phyloP scores from a whole-genome alignment of 192 early-diverging fungal genomes.

The Pilaira anomala region DNA sequence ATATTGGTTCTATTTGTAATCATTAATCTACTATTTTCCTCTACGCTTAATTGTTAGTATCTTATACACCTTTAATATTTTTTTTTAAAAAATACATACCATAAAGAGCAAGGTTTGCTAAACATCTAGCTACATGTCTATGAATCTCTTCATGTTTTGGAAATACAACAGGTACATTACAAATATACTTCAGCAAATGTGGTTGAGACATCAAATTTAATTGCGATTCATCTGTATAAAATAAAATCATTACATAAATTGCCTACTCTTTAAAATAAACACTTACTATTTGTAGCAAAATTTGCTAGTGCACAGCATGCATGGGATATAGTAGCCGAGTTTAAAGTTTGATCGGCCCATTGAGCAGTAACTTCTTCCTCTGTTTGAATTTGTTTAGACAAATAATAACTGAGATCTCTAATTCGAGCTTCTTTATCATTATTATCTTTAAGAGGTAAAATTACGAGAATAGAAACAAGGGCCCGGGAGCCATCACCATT shows the following conservation, averaged over 20 bases:
- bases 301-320: slow-evolving; percentile 58
- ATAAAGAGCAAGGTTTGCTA: slow-evolving; percentile 56
- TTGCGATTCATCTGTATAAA: slow-evolving; percentile 39
- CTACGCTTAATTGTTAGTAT: slow-evolving; percentile 8
- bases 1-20: slow-evolving; percentile 1
- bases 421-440: not conserved
- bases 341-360: not conserved
- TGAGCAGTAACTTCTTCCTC: not conserved
- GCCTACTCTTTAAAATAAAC: not conserved
- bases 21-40: slow-evolving; percentile 25
- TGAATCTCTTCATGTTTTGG: slow-evolving; percentile 49
- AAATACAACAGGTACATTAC: slow-evolving; percentile 39
- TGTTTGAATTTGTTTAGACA: not conserved
- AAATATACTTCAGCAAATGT: slow-evolving; percentile 42
- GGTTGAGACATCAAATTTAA: slow-evolving; percentile 49
- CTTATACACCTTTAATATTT: not conserved
- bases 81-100: too few relatives aligned
- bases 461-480: slow-evolving; percentile 18
- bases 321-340: slow-evolving; percentile 45
- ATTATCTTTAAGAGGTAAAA: slow-evolving; percentile 7
- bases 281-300: slow-evolving; percentile 54
- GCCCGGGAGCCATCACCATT: slow-evolving; percentile 29
- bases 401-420: not conserved
- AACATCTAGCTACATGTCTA: slow-evolving; percentile 49
- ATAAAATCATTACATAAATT: not conserved